These are phyloP conservation scores for Fragaria vesca DNA, from an alignment of 306 rosid genomes.

Conservation along the genomic window DNA sequence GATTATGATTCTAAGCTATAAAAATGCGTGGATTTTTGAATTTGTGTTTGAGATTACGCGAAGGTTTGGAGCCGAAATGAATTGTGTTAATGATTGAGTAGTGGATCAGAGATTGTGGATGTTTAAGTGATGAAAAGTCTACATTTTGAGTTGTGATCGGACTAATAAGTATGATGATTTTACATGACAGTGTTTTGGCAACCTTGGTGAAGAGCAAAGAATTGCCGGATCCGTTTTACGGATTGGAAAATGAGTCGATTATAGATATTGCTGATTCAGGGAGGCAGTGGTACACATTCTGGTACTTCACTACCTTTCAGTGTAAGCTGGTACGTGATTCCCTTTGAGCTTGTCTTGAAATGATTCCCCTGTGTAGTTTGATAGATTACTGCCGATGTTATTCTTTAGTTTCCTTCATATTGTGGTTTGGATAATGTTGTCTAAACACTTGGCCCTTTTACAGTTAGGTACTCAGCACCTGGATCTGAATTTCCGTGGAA, in stretches of 20 bases:
- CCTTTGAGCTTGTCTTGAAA: background rate
- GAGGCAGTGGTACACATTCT: conserved; percentile 82
- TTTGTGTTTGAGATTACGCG: background rate
- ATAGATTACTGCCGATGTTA: background rate
- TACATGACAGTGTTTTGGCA: conserved; percentile 63
- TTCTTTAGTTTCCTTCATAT: background rate
- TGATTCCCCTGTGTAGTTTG: background rate
- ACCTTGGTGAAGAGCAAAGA: conserved; percentile 80
- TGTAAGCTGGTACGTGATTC: conserved; percentile 59
- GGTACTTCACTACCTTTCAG: conserved; percentile 76
- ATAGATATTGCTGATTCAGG: conserved; percentile 93
- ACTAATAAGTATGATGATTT: background rate
- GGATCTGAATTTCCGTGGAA: conserved; percentile 86
- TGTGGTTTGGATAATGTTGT: conserved; percentile 17
- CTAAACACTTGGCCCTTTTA: conserved; percentile 28
- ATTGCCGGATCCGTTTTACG: conserved; percentile 89
- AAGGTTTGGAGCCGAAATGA: background rate
- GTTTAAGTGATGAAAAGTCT: background rate
- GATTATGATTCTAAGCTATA: background rate
- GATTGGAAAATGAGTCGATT: conserved; percentile 64
- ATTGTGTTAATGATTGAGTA: background rate
- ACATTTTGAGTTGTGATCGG: background rate
- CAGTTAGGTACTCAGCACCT: conserved; percentile 67
- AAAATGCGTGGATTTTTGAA: background rate
- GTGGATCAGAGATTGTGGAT: background rate